A percentile compares a stretch with the other conserved stretches of the same genome.
phyloP scores from a whole-genome alignment of 1,284 basidiomycete species.

The Cryptococcus deneoformans region DNA sequence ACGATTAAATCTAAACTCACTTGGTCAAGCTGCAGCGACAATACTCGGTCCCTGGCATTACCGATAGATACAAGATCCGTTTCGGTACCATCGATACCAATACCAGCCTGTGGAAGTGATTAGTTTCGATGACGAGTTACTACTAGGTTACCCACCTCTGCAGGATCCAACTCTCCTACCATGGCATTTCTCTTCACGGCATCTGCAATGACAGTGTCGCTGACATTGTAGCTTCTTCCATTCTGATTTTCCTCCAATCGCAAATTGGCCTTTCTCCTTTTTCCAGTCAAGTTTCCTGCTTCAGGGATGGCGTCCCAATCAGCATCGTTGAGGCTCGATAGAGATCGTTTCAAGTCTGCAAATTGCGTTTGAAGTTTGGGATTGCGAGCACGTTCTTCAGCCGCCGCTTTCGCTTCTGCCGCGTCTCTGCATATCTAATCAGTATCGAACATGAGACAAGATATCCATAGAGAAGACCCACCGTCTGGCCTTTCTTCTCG shows the following conservation, averaged over 20 bases:
- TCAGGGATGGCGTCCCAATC: constrained; percentile 97
- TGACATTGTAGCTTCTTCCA: constrained; percentile 76
- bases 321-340: constrained; percentile 78
- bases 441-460: background rate
- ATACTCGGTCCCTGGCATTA: constrained; percentile 91
- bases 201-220: constrained; percentile 72
- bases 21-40: constrained; percentile 91
- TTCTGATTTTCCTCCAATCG: constrained; percentile 56
- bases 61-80: constrained; percentile 98
- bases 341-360: constrained; percentile 87
- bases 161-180: constrained; percentile 72
- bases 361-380: constrained; percentile 63
- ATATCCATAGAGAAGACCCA: constrained; percentile 36
- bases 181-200: constrained; percentile 54
- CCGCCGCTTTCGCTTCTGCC: constrained; percentile 43
- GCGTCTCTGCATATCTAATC: constrained; percentile 29
- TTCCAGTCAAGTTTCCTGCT: constrained; percentile 91
- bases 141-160: constrained; percentile 52
- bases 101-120: constrained; percentile 51
- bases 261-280: constrained; percentile 77
- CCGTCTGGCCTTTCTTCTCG: constrained; percentile 73
- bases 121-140: background rate
- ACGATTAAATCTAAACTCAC: constrained; percentile 48
- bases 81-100: constrained; percentile 62
- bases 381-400: constrained; percentile 46